Percentiles rank a stretch among this genome's conserved stretches.
phyloP scores from a whole-genome alignment of 129 eudicot species.

The Chrysanthemum makinoi region DNA sequence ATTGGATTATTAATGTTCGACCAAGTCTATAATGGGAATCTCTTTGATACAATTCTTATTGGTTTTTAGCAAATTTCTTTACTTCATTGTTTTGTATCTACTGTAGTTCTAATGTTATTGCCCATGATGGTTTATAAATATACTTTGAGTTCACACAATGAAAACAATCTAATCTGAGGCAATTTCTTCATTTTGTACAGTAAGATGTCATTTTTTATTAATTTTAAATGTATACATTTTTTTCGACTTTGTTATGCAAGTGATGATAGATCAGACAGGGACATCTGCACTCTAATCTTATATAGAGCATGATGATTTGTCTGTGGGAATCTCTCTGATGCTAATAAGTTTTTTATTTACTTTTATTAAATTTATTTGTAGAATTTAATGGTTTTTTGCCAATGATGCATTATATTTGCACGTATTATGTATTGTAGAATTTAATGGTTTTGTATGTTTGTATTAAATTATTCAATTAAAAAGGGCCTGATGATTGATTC shows the following conservation, averaged over 20 bases:
- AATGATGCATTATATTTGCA: too few species aligned
- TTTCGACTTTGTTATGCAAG: slow-evolving; percentile 16
- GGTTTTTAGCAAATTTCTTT: too few species aligned
- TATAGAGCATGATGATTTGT: slow-evolving; percentile 45
- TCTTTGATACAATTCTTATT: too few species aligned
- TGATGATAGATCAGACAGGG: slow-evolving; percentile 80
- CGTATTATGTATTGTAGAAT: too few species aligned
- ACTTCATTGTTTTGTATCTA: too few species aligned
- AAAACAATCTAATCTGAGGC: slow-evolving; percentile 56
- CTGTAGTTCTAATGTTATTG: too few species aligned
- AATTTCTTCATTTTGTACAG: neutral
- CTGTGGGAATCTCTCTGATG: slow-evolving; percentile 92
- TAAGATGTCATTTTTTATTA: neutral
- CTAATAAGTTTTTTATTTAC: neutral
- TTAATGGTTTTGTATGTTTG: too few species aligned
- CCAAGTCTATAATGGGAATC: too few species aligned
- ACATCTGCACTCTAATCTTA: slow-evolving; percentile 49
- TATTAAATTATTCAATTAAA: too few species aligned
- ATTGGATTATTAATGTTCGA: too few species aligned
- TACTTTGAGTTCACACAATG: slow-evolving; percentile 55
- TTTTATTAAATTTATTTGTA: too few species aligned
- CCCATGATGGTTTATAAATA: slow-evolving; percentile 18
- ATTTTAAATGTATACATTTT: neutral
- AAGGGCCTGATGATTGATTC: slow-evolving; percentile 58
- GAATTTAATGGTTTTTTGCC: too few species aligned